Evolutionary conservation across 257 asterid genomes (phyloP), one percentile per base, ranked within the genome.

Genomic region (Perilla frutescens): DNA sequence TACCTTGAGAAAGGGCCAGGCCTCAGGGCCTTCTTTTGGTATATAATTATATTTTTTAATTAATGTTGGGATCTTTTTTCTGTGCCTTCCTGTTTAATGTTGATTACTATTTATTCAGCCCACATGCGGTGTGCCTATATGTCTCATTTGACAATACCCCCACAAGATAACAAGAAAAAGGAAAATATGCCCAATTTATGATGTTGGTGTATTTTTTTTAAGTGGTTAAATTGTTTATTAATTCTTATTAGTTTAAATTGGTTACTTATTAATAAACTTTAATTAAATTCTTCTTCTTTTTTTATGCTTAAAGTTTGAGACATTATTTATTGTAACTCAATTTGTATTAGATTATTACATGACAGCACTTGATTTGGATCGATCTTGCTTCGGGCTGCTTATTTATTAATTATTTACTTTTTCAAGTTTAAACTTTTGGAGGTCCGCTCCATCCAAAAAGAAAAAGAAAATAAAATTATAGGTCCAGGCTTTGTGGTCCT

Each of bases 401-500:
- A 34, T 34, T 20, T 34, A 34, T 2, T 34, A 34, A 4, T 4
- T 34, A 34, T 34, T 34, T 2, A 34, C 37, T 34, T 34, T 34
- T 34, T 2, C 37, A 2, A 34, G 37, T 34, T 44, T 44, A 44
- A 44, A 44, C 10, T 7, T 44, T 8, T 6, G 49, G 9, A 2
- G 11, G 11, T 44, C 9, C 49, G 7, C 49, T 44, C 57, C 57
- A 51, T 5, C 3, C 57, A 6, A 50, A 26, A 20, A 54, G 4
- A 54, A 54, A 26, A 0, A 29, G 10, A 56, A 29, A 56, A 31
- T 1, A 29, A 29, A 5, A 54, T 15, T 26, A 29, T 56, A 8
- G 62, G 62, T 31, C 15, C 62, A 56, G 62, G 62, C 40, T 56
- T 32, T 56, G 39, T 56, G 14, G 40, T 39, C 62, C 62, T 29